Evolutionary conservation across 768 basidiomycete genomes (phyloP).

Genomic region (Glaciozyma antarctica): DNA sequence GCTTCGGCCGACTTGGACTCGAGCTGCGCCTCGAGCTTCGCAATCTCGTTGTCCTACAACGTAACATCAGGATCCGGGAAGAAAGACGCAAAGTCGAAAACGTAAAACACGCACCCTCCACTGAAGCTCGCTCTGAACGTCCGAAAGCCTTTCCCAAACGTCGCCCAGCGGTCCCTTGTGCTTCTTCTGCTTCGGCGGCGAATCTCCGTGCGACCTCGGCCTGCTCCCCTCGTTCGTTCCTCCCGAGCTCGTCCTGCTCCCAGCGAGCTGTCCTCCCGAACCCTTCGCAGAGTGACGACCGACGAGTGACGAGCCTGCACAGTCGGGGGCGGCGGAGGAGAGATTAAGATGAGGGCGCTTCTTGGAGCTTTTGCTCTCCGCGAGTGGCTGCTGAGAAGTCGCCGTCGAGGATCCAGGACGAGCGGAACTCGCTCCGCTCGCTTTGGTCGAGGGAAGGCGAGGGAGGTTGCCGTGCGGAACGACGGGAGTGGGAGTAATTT

Average conservation of each 20-base stretch:
- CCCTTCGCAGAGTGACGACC: too few species aligned
- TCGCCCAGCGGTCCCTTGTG: neutral
- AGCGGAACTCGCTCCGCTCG: too few species aligned
- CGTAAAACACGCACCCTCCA: neutral
- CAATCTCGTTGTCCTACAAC: conserved; percentile 5
- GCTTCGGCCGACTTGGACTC: neutral
- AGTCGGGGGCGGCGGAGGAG: neutral
- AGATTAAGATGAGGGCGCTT: neutral
- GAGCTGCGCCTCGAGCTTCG: neutral
- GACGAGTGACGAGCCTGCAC: too few species aligned
- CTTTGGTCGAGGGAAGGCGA: neutral
- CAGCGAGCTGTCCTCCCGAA: too few species aligned
- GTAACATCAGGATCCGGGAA: neutral
- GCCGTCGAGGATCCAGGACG: too few species aligned
- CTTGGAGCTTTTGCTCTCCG: neutral
- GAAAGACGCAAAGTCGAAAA: neutral
- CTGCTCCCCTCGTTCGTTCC: neutral
- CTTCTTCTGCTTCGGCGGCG: neutral
- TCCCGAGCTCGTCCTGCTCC: neutral
- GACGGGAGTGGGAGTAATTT: neutral
- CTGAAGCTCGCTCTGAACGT: neutral
- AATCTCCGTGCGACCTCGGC: neutral
- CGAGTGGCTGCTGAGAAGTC: too few species aligned
- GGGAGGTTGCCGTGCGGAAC: neutral
- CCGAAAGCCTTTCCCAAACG: neutral